These are phyloP conservation scores for Calonectria pseudoturangicola DNA, from an alignment of 2,329 filamentous ascomycete species.

Conservation along the genomic window DNA sequence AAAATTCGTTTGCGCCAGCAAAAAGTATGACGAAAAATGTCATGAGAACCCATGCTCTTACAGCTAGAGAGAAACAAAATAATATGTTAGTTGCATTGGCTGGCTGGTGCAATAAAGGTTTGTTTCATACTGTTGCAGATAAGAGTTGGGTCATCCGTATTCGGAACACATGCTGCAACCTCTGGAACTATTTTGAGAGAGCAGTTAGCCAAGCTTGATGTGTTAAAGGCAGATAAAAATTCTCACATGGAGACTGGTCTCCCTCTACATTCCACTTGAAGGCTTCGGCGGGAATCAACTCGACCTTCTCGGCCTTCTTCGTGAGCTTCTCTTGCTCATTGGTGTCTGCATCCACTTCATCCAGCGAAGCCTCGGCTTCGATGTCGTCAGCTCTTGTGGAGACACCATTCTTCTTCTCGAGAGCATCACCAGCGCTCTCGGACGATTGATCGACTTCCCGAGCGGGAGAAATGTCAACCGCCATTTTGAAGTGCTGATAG, in stretches of 20 bases:
- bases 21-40: slow-evolving; percentile 32
- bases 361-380: slow-evolving; percentile 29
- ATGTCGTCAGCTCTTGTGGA: slow-evolving; percentile 21
- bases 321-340: slow-evolving; percentile 33
- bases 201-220: background rate
- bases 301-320: slow-evolving; percentile 24
- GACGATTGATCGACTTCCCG: slow-evolving; percentile 4
- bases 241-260: slow-evolving; percentile 35
- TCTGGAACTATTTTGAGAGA: slow-evolving; percentile 24
- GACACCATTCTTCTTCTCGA: slow-evolving; percentile 12
- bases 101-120: no score
- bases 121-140: slow-evolving; percentile 29
- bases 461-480: slow-evolving; percentile 19
- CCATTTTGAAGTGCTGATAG: slow-evolving; percentile 18
- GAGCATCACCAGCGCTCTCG: background rate
- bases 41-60: slow-evolving; percentile 33
- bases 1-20: slow-evolving; percentile 38
- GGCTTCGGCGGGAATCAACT: slow-evolving; percentile 34
- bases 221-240: background rate
- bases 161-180: slow-evolving; percentile 38
- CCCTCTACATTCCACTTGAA: slow-evolving; percentile 40
- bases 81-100: background rate
- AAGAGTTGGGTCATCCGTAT: slow-evolving; percentile 32
- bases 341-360: slow-evolving; percentile 2
- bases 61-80: background rate